Evolutionary conservation across 164 flowering plant species (phyloP).

Genomic region (Akebia trifoliata): DNA sequence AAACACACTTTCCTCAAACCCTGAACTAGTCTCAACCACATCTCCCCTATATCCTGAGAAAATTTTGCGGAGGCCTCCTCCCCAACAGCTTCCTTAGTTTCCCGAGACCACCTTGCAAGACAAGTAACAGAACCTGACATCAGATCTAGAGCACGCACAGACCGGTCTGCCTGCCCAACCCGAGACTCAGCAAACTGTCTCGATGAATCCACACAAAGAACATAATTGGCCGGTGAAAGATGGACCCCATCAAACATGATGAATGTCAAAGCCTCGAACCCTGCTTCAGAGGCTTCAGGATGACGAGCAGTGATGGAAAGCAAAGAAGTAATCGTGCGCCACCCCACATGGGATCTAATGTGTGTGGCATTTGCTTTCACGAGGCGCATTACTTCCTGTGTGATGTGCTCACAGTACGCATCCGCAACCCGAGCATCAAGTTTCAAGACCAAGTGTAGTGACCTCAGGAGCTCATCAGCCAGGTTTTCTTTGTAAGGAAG

Average conservation of each 20-base stretch:
- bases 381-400: slow-evolving; percentile 35
- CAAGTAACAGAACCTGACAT: slow-evolving; percentile 34
- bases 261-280: slow-evolving; percentile 34
- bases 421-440: slow-evolving; percentile 45
- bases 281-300: slow-evolving; percentile 42
- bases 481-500: slow-evolving; percentile 37
- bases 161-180: slow-evolving; percentile 28
- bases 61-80: slow-evolving; percentile 25
- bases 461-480: slow-evolving; percentile 37
- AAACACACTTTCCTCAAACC: slow-evolving; percentile 34
- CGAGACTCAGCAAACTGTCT: slow-evolving; percentile 45
- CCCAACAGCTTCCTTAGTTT: slow-evolving; percentile 22
- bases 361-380: slow-evolving; percentile 38
- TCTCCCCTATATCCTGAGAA: slow-evolving; percentile 33
- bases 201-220: slow-evolving; percentile 33
- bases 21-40: slow-evolving; percentile 36
- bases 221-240: slow-evolving; percentile 28
- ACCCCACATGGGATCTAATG: slow-evolving; percentile 37
- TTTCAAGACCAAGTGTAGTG: slow-evolving; percentile 33
- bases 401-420: slow-evolving; percentile 43
- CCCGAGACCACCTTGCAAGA: slow-evolving; percentile 26
- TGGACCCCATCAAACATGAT: slow-evolving; percentile 39
- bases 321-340: slow-evolving; percentile 34
- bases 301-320: slow-evolving; percentile 43
- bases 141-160: slow-evolving; percentile 34